Conservation (phyloP, 129 eudicot species). For the Glebionis coronaria region DNA sequence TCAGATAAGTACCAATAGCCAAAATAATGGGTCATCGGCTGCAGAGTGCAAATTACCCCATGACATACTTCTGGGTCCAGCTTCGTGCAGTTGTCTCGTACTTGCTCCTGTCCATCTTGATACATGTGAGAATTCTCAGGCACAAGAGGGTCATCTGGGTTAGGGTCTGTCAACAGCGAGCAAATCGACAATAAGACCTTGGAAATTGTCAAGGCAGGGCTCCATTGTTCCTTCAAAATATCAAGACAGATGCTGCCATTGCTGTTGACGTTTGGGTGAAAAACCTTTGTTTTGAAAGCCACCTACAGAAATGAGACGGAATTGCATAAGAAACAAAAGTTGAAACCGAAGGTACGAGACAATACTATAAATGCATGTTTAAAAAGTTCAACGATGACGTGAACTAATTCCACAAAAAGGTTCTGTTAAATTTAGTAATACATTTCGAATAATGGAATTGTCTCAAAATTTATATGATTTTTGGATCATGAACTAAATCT, state of each 20-base stretch:
- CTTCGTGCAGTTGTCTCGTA: slow-evolving; percentile 65
- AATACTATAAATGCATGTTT: neutral
- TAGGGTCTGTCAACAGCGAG: slow-evolving; percentile 59
- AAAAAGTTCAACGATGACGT: neutral
- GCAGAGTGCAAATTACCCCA: slow-evolving; percentile 38
- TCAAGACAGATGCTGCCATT: slow-evolving; percentile 66
- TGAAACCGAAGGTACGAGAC: neutral
- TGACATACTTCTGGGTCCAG: slow-evolving; percentile 73
- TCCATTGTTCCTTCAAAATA: slow-evolving; percentile 69
- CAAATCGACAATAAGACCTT: slow-evolving; percentile 60
- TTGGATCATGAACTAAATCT: too few relatives aligned
- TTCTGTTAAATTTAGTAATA: neutral
- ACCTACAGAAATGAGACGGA: slow-evolving; percentile 32
- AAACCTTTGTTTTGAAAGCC: slow-evolving; percentile 60
- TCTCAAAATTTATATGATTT: too few relatives aligned
- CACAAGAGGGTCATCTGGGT: slow-evolving; percentile 60
- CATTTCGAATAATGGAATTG: too few relatives aligned
- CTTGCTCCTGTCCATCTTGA: slow-evolving; percentile 59
- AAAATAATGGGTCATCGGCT: neutral
- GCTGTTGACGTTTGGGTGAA: slow-evolving; percentile 61
- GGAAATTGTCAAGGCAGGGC: slow-evolving; percentile 63
- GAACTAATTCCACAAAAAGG: neutral
- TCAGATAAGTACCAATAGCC: slow-evolving; percentile 14
- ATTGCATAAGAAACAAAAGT: neutral
- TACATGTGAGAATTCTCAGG: slow-evolving; percentile 69